These are phyloP conservation scores for Vigna trinervia DNA, from an alignment of 306 rosid genomes.

Conservation along the genomic window DNA sequence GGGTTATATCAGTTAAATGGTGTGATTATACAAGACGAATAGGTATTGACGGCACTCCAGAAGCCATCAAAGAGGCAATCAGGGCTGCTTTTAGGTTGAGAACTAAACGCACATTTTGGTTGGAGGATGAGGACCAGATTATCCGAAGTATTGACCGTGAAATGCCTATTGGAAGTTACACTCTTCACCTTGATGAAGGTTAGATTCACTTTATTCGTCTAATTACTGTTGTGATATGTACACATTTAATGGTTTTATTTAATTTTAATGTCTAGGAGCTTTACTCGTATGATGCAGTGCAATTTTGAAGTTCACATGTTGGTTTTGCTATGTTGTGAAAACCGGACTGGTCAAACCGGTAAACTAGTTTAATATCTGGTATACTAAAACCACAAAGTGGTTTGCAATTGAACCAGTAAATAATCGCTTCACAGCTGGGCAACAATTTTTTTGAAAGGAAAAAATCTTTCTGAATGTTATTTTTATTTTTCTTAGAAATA, in stretches of 20 bases:
- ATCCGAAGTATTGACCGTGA: conserved; percentile 92
- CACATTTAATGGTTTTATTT: conserved; percentile 19
- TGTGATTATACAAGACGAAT: conserved; percentile 89
- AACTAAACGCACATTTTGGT: conserved; percentile 93
- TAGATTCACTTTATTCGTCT: conserved; percentile 29
- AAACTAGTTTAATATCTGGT: too few species aligned
- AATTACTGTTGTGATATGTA: conserved; percentile 16
- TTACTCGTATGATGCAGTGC: not conserved
- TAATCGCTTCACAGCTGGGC: too few species aligned
- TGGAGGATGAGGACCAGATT: conserved; percentile 95
- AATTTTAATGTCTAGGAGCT: not conserved
- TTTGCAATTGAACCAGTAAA: too few species aligned
- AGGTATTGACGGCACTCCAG: conserved; percentile 88
- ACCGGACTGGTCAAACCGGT: too few species aligned
- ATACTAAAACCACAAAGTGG: too few species aligned
- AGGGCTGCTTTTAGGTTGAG: conserved; percentile 91
- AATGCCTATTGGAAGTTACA: conserved; percentile 94
- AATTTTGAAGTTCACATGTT: not conserved
- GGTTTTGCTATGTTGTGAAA: not conserved
- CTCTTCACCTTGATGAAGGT: conserved; percentile 97
- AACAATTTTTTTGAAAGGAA: too few species aligned
- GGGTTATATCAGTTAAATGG: conserved; percentile 95
- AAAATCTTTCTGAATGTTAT: too few species aligned
- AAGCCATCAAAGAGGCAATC: conserved; percentile 93
- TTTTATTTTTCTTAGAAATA: too few species aligned